Base-by-base conservation (phyloP, 441 rosid species). In the Corymbia citriodora region DNA sequence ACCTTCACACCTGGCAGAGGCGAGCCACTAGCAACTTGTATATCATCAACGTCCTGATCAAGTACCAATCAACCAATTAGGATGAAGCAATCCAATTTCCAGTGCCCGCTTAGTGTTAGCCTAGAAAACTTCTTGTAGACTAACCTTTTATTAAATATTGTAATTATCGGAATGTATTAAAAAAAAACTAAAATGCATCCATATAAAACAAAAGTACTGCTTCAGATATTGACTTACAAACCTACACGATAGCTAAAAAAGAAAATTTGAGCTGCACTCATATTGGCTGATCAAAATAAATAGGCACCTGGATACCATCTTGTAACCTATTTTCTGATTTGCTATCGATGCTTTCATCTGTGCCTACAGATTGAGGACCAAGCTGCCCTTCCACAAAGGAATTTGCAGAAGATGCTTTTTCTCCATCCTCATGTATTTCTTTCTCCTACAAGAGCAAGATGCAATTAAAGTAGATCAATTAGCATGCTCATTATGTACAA, bases 1-100 rank as follows among this genome's bases (percentile, higher is more conserved):
- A 98, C 99, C 96, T 97, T 98, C 96, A 98, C 94, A 93, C 99
- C 99, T 90, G 99, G 99, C 89, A 98, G 95, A 91, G 99, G 99
- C 87, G 98, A 97, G 63, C 99, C 99, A 18, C 94, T 95, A 89
- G 96, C 92, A 87, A 98, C 94, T 94, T 96, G 95, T 89, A 94
- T 36, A 68, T 93, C 92, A 45, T 94, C 95, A 88, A 57, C 91
- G 54, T 92, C 99, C 99, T 98, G 95, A 88, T 87, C 93, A 95
- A 90, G 90, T 87, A 91, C 87, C 90, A 89, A 15, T 65, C 88
- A 61, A 90, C 91, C 72, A 86, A 72, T 90, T 87, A 88, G 79
- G 63, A 87, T 82, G 90, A 87, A n/a, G 74, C 90, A 90, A 81
- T 29, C 68, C 90, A 45, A 72, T 59, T 21, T n/a, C n/a, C n/a